These are phyloP conservation scores for Aspergillus intermedius DNA, from an alignment of 2,329 filamentous ascomycete genomes.

Conservation along the genomic window DNA sequence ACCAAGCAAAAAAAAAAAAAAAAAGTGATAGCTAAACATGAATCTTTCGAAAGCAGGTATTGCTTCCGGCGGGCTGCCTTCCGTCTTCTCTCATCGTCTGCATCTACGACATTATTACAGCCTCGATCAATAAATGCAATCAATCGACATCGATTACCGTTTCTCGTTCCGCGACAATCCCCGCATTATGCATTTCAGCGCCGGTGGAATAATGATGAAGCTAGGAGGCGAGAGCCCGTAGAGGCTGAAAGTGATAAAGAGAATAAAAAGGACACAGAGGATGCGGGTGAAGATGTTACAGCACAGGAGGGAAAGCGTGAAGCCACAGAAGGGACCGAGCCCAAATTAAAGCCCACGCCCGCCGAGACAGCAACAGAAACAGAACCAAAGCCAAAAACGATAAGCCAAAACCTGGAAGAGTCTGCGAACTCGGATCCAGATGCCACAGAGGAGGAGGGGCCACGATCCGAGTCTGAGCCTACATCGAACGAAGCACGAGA, in stretches of 20 bases:
- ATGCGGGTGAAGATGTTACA: neutral
- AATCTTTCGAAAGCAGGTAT: conserved; percentile 39
- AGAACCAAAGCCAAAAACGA: neutral
- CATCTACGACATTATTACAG: conserved; percentile 29
- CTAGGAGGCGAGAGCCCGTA: neutral
- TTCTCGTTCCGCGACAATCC: conserved; percentile 32
- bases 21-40: neutral
- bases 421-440: neutral
- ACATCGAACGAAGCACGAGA: conserved; percentile 3
- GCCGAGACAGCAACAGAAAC: neutral
- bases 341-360: too few species aligned
- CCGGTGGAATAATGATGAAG: conserved; percentile 16
- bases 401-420: neutral
- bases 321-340: neutral
- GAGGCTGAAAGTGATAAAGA: neutral
- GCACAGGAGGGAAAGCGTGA: neutral
- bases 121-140: conserved; percentile 36
- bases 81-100: conserved; percentile 42
- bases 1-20: neutral
- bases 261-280: neutral
- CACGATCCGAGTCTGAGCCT: neutral
- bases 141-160: conserved; percentile 8
- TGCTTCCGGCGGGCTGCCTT: conserved; percentile 52
- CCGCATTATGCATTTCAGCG: conserved; percentile 37
- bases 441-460: neutral